Evolutionary conservation across 2,329 filamentous ascomycete species (phyloP), one percentile per base, ranked within the genome.

Genomic region (Cercospora sp.): DNA sequence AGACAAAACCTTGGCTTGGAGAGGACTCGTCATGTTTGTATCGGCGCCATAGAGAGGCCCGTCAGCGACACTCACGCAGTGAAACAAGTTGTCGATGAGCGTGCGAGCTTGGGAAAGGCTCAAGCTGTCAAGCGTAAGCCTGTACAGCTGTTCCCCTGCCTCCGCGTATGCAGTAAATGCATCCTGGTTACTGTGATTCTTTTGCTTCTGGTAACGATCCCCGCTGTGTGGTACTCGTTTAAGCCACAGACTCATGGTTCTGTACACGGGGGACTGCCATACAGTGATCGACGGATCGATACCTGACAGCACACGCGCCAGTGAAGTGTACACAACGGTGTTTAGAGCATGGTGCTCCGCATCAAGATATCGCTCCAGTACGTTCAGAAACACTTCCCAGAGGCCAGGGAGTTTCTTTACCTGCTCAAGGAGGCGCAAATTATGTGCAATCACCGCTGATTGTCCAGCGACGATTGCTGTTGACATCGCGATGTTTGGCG

Each of bases 141-240:
- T 86, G 75, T 97, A 97, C 1, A 98, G 85, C 73, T 95, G 90
- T 65, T 88, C 84, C 48, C 95, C 86, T 1, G 91, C 86, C 23
- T 89, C 86, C 1, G 95, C 87, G 80, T 97, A 97, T n/a, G 93
- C 91, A 31, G 92, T 82, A n/a, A 94, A 86, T 10, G 92, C 93
- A 66, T 90, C 89, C 76, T 97, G 92, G 72, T 95, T 96, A 12
- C 76, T 76, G 16, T 66, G 64, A 23, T 71, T 68, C 55, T 58
- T 57, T 16, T 69, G 68, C 18, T 26, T 63, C 2, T 55, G 58
- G 7, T 53, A 28, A 28, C 72, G 68, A 30, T 69, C 60, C 1
- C 68, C 63, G 28, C 62, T 62, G 8, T 71, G 69, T 3, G 78
- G 78, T 5, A 75, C 67, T 6, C 73, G 42, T 20, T 75, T 77